Evolutionary conservation across 2,329 filamentous ascomycete genomes (phyloP), one percentile per base, ranked within the genome.

Genomic region (Aspergillus fumigatus): DNA sequence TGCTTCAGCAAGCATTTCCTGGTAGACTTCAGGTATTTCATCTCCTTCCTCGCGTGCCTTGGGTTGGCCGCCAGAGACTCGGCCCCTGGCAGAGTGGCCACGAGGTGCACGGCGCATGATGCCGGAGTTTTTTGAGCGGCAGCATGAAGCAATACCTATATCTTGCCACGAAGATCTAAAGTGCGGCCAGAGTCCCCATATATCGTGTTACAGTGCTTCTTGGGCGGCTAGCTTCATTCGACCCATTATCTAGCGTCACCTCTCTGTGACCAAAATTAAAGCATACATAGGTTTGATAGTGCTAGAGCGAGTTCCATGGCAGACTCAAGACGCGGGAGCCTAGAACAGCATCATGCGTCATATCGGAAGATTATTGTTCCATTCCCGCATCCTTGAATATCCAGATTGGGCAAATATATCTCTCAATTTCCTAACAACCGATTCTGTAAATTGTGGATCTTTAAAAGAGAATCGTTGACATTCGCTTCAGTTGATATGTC

Each of bases 1-100:
- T 21, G 70, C 72, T 58, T 77, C 74, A 3, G 71, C 71, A 25
- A 78, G 65, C 74, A 77, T 73, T 48, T 78, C 73, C 48, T 63
- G 67, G 55, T 77, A 78, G 3, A 76, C 68, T 52, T 71, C 66
- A 5, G 73, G 68, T 11, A 75, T 63, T 52, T 73, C 59, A 54
- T 71, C 66, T 35, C 52, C 41, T n/a, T 55, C 45, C 38, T 56
- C 49, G 19, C 50, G 54, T 35, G 54, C 54, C 48, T 54, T 61
- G 17, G 52, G 25, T 51, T 49, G 60, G 21, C 54, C 27, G 11
- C 55, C 60, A 45, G 60, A 35, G 23, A 47, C 53, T 48, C 59
- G 58, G 23, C 51, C 57, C 55, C 61, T 59, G 41, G 52, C 27
- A 19, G 66, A 54, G 40, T 61, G 64, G 32, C 57, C 51, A 56